Base-by-base conservation (phyloP, 2,329 filamentous ascomycete species). In the Metarhizium album region DNA sequence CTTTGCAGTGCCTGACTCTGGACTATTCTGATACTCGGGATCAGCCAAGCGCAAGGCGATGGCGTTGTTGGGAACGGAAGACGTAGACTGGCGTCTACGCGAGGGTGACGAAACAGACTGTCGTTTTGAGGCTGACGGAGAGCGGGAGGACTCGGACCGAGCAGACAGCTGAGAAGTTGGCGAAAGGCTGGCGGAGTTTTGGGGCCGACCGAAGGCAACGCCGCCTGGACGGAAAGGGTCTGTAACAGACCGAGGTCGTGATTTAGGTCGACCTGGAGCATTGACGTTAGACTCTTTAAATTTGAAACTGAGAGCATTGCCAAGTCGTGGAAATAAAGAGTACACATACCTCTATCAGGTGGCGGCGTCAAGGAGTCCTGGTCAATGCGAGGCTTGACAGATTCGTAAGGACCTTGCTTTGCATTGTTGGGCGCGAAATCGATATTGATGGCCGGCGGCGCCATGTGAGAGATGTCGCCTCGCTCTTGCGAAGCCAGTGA, bases 381-480 rank as follows among this genome's bases (percentile, higher is more conserved):
- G 57, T 88, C 82, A 57, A 83, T 72, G n/a, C 75, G 74, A 29
- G 76, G 69, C 61, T 86, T 87, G 20, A 77, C 73, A 27, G 79
- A 78, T 45, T 67, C 63, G 51, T 68, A 69, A 31, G 57, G 49
- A 33, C 57, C 59, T 27, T 57, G 59, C 53, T 64, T 67, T 33
- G 52, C 78, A 72, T 48, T 86, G 80, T 83, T 83, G 23, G 90
- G 90, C 16, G 90, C 90, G 66, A 88, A 90, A 64, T 95, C 87
- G 59, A 96, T 93, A 63, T 93, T 95, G 68, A 96, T 96, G 48
- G 90, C 87, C 0, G 90, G 90, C n/a, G 90, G 87, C 3, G 85
- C 86, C 84, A 95, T 93, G 58, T 86, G 82, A 5, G 81, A 79
- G 63, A 87, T 78, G 52, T 90, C 86, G 29, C 69, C 65, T 23